A percentile compares a stretch with the other conserved stretches of the same genome.
Evolutionary conservation across 495 filamentous ascomycete genomes (phyloP).

Genomic region (Penicillium herquei): DNA sequence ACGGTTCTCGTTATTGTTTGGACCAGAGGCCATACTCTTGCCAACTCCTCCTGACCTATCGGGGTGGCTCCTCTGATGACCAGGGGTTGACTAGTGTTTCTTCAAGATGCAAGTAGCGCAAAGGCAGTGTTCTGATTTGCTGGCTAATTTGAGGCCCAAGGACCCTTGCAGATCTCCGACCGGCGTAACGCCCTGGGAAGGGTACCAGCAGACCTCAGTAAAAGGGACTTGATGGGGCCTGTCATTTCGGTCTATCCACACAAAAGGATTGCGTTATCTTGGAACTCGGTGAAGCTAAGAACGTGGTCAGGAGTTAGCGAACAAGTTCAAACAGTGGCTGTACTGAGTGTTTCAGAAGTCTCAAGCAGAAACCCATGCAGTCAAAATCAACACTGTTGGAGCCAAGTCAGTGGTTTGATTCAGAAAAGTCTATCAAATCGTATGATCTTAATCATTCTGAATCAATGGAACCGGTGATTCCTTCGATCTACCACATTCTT

Average conservation of each 20-base stretch:
- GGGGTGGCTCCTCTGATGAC: constrained; percentile 6
- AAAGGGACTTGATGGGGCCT: background rate
- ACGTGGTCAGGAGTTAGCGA: background rate
- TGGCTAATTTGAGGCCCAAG: constrained; percentile 1
- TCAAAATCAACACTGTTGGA: background rate
- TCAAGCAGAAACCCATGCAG: background rate
- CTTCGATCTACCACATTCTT: too few species aligned
- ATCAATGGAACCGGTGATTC: background rate
- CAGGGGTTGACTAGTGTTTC: constrained; percentile 17
- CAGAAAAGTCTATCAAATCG: background rate
- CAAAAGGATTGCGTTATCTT: background rate
- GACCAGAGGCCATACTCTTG: constrained; percentile 7
- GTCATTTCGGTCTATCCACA: constrained; percentile 1
- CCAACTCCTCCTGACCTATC: constrained; percentile 15
- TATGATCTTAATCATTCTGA: background rate
- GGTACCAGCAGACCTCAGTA: background rate
- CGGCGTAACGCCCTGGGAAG: constrained; percentile 21
- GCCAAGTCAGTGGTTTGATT: background rate
- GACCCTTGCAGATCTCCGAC: constrained; percentile 19
- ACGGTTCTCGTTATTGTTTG: constrained; percentile 5
- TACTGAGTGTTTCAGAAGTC: background rate
- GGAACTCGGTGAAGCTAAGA: background rate
- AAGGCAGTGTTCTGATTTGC: constrained; percentile 11
- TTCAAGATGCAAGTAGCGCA: constrained; percentile 5
- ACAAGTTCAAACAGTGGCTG: background rate